phyloP scores from a whole-genome alignment of 1,284 basidiomycete genomes.

The Tetrapyrgos nigripes region DNA sequence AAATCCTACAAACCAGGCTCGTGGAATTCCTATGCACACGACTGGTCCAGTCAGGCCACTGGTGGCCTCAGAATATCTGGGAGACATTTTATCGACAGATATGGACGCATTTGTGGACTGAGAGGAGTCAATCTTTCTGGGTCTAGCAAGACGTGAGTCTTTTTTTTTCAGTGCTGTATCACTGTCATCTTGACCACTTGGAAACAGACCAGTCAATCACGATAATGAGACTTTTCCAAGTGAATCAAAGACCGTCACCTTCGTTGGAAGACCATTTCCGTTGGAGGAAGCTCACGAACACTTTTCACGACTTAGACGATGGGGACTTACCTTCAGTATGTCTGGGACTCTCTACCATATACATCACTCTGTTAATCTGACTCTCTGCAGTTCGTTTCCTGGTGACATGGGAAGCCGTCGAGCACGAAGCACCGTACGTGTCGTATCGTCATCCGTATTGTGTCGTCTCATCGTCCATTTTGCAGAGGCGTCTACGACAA shows the following conservation, averaged over 20 bases:
- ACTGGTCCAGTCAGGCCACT: constrained; percentile 70
- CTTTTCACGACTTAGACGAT: constrained; percentile 78
- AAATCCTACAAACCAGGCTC: constrained; percentile 55
- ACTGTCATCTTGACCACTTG: not conserved
- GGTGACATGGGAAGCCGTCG: constrained; percentile 96
- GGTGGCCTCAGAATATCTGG: constrained; percentile 69
- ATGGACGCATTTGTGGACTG: constrained; percentile 78
- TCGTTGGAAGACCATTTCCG: constrained; percentile 86
- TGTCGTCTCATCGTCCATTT: constrained; percentile 3
- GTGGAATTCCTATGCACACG: constrained; percentile 65
- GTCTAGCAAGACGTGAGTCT: constrained; percentile 80
- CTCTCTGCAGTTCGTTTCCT: constrained; percentile 75
- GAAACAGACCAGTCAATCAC: constrained; percentile 64
- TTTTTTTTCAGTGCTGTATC: not conserved
- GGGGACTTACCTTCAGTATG: constrained; percentile 88
- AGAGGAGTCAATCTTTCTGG: constrained; percentile 87
- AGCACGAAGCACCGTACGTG: constrained; percentile 88
- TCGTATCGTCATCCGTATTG: not conserved
- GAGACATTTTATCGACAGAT: constrained; percentile 78
- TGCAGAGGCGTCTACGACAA: constrained; percentile 81
- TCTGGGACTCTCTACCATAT: constrained; percentile 16
- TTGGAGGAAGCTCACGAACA: constrained; percentile 85
- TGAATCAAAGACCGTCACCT: constrained; percentile 69
- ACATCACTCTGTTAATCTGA: not conserved
- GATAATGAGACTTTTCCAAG: constrained; percentile 68